Base-by-base conservation (phyloP, 805 yeast genomes). In the Starmerella stigmatis region DNA sequence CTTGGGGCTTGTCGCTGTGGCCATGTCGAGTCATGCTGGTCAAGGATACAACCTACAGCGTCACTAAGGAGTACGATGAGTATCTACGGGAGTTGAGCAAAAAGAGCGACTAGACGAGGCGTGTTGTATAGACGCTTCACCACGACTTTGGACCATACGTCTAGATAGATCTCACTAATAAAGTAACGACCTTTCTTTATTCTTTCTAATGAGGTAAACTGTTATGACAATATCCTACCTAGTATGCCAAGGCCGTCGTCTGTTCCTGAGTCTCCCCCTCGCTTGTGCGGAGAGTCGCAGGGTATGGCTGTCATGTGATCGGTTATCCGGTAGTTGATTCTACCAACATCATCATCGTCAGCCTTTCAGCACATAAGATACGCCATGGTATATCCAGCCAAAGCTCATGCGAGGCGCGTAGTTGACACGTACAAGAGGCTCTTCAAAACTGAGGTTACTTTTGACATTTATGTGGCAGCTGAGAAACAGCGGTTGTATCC, bases 341-440 rank as follows among this genome's bases (percentile, higher is more conserved):
- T n/a, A n/a, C n/a, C n/a, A n/a, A n/a, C n/a, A n/a, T n/a, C n/a
- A n/a, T n/a, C n/a, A n/a, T n/a, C n/a, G n/a, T n/a, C n/a, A n/a
- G 16, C n/a, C 16, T 28, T 12, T 32, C 17, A 5, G 23, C 2
- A 15, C 23, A 4, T 20, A 5, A 12, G 5, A 19, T 5, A 11
- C 21, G 15, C 30, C 62, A 21, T 59, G 47, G 81, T 81, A 56
- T 88, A 88, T 59, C 96, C 96, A 11, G 89, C 96, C 11, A 85
- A 79, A 53, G 67, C 64, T 17, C 97, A 88, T 61, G 86, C 86
- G 3, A 40, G 34, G 16, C 52, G 60, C 13, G 59, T 62, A 1
- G 56, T 52, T 5, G 57, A 49, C 21, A 45, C 42, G 30, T 53
- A 64, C 44, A 40, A 52, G 60, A 29, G 73, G 68, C 51, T 70